These are phyloP conservation scores for Agrocybe praecox DNA, from an alignment of 768 basidiomycete genomes.

Conservation along the genomic window DNA sequence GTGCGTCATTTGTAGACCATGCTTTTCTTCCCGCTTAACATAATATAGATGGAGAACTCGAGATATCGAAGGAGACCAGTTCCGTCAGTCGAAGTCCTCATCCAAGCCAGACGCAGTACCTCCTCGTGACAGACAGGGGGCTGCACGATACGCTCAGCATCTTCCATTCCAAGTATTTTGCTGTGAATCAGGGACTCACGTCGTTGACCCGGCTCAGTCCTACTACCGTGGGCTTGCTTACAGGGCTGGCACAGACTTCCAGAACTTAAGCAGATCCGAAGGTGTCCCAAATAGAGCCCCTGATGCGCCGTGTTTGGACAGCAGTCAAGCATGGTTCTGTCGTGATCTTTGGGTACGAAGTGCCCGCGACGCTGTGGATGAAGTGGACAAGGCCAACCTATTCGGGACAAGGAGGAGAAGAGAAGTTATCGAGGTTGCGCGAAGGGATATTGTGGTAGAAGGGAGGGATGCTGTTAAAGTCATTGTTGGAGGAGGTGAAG, in stretches of 20 bases:
- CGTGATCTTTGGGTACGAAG: constrained; percentile 94
- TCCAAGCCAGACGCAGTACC: constrained; percentile 90
- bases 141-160: constrained; percentile 85
- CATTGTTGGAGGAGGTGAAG: constrained; percentile 31
- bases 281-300: constrained; percentile 59
- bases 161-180: constrained; percentile 99
- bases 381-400: constrained; percentile 47
- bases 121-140: constrained; percentile 83
- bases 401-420: constrained; percentile 29
- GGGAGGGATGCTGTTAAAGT: constrained; percentile 34
- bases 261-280: constrained; percentile 74
- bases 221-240: constrained; percentile 92
- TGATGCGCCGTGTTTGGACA: constrained; percentile 91
- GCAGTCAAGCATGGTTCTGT: constrained; percentile 98
- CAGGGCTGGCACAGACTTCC: constrained; percentile 78
- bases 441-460: constrained; percentile 33
- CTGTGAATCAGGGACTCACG: constrained; percentile 97
- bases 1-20: constrained; percentile 43
- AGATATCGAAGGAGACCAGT: constrained; percentile 97
- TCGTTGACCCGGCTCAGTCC: constrained; percentile 93
- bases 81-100: constrained; percentile 94
- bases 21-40: neutral
- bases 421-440: constrained; percentile 36
- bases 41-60: constrained; percentile 87
- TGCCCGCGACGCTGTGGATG: constrained; percentile 75